Evolutionary conservation across 2,329 filamentous ascomycete genomes (phyloP).

Genomic region (Aspergillus novofumigatus): DNA sequence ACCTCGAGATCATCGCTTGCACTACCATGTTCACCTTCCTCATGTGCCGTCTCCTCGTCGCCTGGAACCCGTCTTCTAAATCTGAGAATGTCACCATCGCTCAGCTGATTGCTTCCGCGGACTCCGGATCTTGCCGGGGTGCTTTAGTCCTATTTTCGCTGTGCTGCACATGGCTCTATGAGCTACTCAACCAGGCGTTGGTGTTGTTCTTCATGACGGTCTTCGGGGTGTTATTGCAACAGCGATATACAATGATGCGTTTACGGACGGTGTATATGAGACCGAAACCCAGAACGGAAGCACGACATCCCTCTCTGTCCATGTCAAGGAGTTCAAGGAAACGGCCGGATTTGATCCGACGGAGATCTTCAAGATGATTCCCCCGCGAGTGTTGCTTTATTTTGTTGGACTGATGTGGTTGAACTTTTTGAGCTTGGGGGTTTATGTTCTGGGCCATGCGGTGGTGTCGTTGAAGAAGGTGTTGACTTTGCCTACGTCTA

Average conservation of each 20-base stretch:
- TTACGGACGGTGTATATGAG: background rate
- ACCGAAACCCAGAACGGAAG: background rate
- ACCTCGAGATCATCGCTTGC: conserved; percentile 7
- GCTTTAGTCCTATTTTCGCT: conserved; percentile 6
- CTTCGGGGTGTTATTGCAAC: conserved; percentile 9
- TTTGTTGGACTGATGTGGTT: conserved; percentile 10
- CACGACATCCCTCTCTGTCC: background rate
- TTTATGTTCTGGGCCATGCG: conserved; percentile 12
- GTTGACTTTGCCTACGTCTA: background rate
- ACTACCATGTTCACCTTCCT: conserved; percentile 18
- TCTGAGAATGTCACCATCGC: conserved; percentile 7
- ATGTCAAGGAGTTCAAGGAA: conserved; percentile 7
- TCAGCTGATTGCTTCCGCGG: conserved; percentile 8
- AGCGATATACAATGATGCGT: conserved; percentile 4
- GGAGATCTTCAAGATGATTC: conserved; percentile 10
- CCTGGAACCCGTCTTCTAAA: background rate
- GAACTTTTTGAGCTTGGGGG: conserved; percentile 9
- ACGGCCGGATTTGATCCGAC: conserved; percentile 3
- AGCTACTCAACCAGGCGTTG: conserved; percentile 5
- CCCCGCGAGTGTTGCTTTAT: conserved; percentile 9
- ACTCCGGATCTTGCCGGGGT: conserved; percentile 5
- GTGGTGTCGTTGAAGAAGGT: conserved; percentile 3
- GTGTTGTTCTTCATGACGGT: conserved; percentile 10
- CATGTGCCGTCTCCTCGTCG: conserved; percentile 9
- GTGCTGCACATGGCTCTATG: conserved; percentile 9